These are phyloP conservation scores for Hydrangea macrophylla DNA, from an alignment of 148 eudicot genomes.

Conservation along the genomic window DNA sequence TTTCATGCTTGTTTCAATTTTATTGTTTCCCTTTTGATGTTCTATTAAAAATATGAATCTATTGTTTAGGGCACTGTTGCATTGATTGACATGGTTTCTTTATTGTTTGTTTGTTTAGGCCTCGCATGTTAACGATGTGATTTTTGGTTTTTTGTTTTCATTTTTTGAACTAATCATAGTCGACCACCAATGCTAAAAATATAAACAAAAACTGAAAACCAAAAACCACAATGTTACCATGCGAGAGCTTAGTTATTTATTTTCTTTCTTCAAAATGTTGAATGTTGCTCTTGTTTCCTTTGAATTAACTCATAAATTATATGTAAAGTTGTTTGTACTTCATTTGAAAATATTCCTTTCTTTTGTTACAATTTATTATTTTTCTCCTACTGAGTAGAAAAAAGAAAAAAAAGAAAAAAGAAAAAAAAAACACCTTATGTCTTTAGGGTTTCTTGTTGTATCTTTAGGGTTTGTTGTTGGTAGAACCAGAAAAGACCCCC, in stretches of 20 bases:
- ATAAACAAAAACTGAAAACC: too few species aligned
- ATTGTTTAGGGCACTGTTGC: neutral
- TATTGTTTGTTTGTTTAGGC: too few species aligned
- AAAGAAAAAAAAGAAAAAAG: neutral
- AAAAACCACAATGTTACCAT: neutral
- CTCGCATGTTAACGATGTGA: too few species aligned
- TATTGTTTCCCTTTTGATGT: neutral
- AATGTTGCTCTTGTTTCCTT: neutral
- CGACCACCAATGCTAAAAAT: too few species aligned
- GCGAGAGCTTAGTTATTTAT: neutral
- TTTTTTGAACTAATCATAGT: too few species aligned
- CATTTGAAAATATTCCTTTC: neutral
- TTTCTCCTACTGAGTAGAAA: neutral
- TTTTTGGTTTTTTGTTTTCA: too few species aligned
- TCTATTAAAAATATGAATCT: neutral
- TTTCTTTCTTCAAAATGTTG: neutral
- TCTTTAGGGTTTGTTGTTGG: too few species aligned
- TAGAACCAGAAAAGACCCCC: too few species aligned
- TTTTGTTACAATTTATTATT: neutral
- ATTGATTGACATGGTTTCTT: too few species aligned
- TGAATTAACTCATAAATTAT: neutral
- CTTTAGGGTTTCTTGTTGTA: neutral
- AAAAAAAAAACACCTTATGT: neutral
- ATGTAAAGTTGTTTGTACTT: neutral
- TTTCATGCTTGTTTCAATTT: neutral